Conservation (phyloP, 1,284 basidiomycete genomes). For the Papiliotrema flavescens region DNA sequence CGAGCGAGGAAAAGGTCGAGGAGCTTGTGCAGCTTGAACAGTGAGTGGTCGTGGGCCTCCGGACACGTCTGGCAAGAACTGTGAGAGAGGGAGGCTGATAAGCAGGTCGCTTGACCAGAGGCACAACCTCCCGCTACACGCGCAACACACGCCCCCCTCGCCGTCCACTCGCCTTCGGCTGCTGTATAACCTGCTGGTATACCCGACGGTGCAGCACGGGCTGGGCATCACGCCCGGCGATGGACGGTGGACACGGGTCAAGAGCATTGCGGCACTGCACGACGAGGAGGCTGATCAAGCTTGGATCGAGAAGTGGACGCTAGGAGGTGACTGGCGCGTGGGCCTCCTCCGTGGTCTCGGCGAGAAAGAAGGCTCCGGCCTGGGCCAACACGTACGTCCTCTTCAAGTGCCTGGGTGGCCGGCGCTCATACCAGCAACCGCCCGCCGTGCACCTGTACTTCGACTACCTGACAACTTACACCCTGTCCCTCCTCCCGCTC, state of each 20-base stretch:
- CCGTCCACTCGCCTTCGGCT: conserved; percentile 62
- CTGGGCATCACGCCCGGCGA: conserved; percentile 70
- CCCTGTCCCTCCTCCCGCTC: conserved; percentile 63
- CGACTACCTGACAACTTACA: conserved; percentile 79
- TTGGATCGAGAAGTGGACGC: conserved; percentile 42
- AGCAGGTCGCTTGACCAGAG: conserved; percentile 24
- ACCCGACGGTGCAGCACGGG: conserved; percentile 65
- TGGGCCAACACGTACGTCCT: conserved; percentile 48
- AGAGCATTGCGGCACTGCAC: conserved; percentile 76
- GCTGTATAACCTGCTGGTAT: conserved; percentile 69
- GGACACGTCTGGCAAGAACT: too few species aligned
- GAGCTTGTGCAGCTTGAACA: conserved; percentile 69
- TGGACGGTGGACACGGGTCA: conserved; percentile 70
- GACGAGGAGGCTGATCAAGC: conserved; percentile 60
- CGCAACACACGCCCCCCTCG: conserved; percentile 59
- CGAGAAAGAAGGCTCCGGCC: conserved; percentile 53
- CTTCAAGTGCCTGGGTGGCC: not conserved
- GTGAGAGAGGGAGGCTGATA: too few species aligned
- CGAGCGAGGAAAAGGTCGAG: conserved; percentile 60
- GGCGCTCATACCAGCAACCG: conserved; percentile 61
- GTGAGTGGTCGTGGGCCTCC: too few species aligned
- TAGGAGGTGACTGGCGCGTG: conserved; percentile 52
- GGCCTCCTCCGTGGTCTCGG: conserved; percentile 54
- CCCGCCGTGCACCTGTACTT: conserved; percentile 88
- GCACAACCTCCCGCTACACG: conserved; percentile 59